Base-by-base conservation (phyloP, 441 rosid genomes). In the Euphorbia schlechtendalii region DNA sequence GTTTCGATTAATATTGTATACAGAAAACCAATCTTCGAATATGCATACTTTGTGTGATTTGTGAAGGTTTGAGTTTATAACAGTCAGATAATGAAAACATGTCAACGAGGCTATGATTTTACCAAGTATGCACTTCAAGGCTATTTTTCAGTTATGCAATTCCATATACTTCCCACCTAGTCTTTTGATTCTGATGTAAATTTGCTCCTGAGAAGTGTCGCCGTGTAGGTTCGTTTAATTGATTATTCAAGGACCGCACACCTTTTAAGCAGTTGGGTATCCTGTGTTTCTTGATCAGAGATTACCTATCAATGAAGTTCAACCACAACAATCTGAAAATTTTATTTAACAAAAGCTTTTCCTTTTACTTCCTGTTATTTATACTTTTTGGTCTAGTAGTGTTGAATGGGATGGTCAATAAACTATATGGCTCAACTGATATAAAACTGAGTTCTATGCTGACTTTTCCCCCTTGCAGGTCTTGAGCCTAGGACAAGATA, bases 401-500 rank as follows among this genome's bases (percentile, higher is more conserved):
- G 58, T 54, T 54, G n/a, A 0, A 24, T 54, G 58, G 5, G 22
- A 54, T 24, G 22, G n/a, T 24, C 24, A 22, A 1, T 27, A 11
- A 54, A 1, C 32, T 54, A 54, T 13, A 8, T 54, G n/a, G 4
- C 5, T 4, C 15, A 8, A 24, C n/a, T 25, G 32, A 54, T 12
- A 22, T 1, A 18, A 20, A 5, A 28, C 28, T 21, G 15, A 55
- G 25, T 53, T 20, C 11, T 54, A 54, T 28, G 48, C 36, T 54
- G 12, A 51, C 36, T 36, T 49, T 30, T 28, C 65, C 57, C 20
- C 34, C 38, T 62, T 65, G 65, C 74, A 88, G 95, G 80, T 24
- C 79, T 93, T 69, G 88, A 84, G 67, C 68, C 82, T 1, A 74
- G 78, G 65, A 78, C 83, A 0, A 81, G 76, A 52, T 93, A 93